Evolutionary conservation across 495 filamentous ascomycete species (phyloP).

Genomic region (Aspergillus cristatus): DNA sequence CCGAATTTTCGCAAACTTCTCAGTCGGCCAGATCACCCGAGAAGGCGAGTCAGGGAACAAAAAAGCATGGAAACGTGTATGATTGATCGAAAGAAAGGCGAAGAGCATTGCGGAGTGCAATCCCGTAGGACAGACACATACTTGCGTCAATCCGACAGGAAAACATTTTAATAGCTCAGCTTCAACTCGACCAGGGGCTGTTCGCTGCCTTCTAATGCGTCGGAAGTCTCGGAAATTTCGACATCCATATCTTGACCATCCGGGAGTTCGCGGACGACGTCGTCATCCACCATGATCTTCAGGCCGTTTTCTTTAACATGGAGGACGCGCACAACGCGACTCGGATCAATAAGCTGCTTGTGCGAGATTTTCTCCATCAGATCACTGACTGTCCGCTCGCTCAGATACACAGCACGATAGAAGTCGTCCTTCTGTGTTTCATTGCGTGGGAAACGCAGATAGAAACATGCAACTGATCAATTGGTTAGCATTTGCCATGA

Average conservation of each 20-base stretch:
- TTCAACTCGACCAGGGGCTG: slow-evolving; percentile 27
- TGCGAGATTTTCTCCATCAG: slow-evolving; percentile 59
- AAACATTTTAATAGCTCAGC: slow-evolving; percentile 27
- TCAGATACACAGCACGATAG: slow-evolving; percentile 82
- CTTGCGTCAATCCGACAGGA: too few species aligned
- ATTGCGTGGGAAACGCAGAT: slow-evolving; percentile 54
- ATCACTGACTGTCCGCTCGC: slow-evolving; percentile 60
- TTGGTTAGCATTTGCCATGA: slow-evolving; percentile 5
- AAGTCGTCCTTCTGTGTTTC: slow-evolving; percentile 50
- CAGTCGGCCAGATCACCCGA: too few species aligned
- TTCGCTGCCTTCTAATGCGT: slow-evolving; percentile 3
- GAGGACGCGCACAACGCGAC: slow-evolving; percentile 57
- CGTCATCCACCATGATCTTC: slow-evolving; percentile 82
- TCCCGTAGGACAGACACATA: too few species aligned
- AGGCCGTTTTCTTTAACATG: slow-evolving; percentile 63
- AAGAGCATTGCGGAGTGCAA: too few species aligned
- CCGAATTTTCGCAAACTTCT: too few species aligned
- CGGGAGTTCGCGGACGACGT: slow-evolving; percentile 72
- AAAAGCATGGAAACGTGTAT: too few species aligned
- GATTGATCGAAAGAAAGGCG: too few species aligned
- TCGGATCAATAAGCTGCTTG: slow-evolving; percentile 71
- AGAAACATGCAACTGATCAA: slow-evolving; percentile 75
- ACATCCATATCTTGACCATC: slow-evolving; percentile 88
- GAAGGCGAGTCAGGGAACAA: too few species aligned
- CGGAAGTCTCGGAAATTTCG: slow-evolving; percentile 42